Conservation (phyloP, 2,329 filamentous ascomycete species). For the Orbilia oligospora region DNA sequence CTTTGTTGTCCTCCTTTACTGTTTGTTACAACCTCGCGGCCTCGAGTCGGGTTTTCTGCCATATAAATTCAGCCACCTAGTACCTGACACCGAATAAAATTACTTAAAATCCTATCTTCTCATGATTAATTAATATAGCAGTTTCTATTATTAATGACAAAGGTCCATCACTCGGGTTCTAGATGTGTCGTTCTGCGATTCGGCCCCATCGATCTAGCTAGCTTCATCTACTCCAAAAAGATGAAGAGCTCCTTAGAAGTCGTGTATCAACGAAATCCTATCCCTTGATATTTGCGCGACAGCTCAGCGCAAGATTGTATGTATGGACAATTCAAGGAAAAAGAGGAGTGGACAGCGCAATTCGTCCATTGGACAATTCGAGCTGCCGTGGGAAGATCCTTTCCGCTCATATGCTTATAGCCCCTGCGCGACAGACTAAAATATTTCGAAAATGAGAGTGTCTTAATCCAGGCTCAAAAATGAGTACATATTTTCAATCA, state of each 20-base stretch:
- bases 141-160: conserved; percentile 8
- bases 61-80: conserved; percentile 21
- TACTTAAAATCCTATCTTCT: background rate
- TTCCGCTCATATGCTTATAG: background rate
- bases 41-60: background rate
- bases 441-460: background rate
- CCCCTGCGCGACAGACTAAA: background rate
- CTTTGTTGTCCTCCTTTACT: background rate
- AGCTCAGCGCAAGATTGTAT: background rate
- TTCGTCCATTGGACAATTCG: background rate
- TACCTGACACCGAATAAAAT: background rate
- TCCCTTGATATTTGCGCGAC: conserved; percentile 3
- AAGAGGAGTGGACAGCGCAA: background rate
- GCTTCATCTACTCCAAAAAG: background rate
- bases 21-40: background rate
- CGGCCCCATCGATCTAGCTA: background rate
- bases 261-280: background rate
- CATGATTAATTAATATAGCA: conserved; percentile 2
- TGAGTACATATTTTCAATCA: background rate
- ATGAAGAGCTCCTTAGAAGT: conserved; percentile 4
- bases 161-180: background rate
- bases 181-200: conserved; percentile 16
- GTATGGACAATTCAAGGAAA: background rate
- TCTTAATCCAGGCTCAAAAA: no score
- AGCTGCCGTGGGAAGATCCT: background rate